These are phyloP conservation scores for Pseudogymnoascus sp. DNA, from an alignment of 2,329 filamentous ascomycete genomes.

Conservation along the genomic window DNA sequence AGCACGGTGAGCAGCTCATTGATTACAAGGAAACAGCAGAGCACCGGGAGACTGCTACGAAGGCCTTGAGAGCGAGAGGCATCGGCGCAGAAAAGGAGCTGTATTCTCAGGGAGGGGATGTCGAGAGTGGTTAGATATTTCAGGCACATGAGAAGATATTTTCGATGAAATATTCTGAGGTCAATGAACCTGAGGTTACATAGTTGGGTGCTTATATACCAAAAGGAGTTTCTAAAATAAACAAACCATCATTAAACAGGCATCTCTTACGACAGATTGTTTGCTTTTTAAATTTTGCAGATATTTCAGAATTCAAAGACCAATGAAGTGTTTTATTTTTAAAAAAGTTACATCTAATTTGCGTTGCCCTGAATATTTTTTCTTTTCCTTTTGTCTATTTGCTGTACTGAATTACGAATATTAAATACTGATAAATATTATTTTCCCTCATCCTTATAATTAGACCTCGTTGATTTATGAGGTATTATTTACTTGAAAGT, in stretches of 20 bases:
- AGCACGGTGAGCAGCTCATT: slow-evolving; percentile 49
- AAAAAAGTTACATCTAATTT: background rate
- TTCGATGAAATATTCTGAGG: background rate
- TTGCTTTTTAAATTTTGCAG: too few relatives aligned
- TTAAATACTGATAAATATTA: background rate
- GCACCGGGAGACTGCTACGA: slow-evolving; percentile 13
- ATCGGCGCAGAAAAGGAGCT: background rate
- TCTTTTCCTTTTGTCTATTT: background rate
- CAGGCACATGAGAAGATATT: background rate
- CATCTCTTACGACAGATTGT: too few relatives aligned
- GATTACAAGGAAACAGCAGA: slow-evolving; percentile 25
- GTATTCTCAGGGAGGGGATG: background rate
- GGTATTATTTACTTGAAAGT: background rate
- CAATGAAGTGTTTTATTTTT: too few relatives aligned
- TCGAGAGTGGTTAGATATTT: background rate
- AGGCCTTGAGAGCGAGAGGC: background rate
- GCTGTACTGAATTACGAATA: background rate
- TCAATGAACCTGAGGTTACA: background rate
- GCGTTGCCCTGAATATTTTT: background rate
- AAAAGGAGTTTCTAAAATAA: background rate
- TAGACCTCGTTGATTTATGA: too few relatives aligned
- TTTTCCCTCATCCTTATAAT: too few relatives aligned
- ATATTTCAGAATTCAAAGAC: too few relatives aligned
- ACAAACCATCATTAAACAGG: background rate
- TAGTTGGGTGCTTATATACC: background rate